Evolutionary conservation across 768 basidiomycete genomes (phyloP), one percentile per base, ranked within the genome.

Genomic region (Amanita molliuscula): DNA sequence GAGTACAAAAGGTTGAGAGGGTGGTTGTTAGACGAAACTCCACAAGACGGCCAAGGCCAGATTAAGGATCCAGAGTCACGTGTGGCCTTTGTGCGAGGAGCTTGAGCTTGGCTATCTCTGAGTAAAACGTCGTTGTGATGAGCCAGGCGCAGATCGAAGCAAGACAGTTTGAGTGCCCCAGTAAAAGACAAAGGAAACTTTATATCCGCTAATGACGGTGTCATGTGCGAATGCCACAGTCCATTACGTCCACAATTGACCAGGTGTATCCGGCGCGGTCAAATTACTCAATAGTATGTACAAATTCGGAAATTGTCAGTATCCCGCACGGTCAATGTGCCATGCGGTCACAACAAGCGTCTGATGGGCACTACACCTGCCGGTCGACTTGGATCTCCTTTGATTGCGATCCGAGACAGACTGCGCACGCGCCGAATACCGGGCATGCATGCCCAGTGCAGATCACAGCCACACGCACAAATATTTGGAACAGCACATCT

Each of bases 1-100:
- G 43, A 55, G 54, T 55, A 50, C 52, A 58, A 54, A 56, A 57
- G 53, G 56, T 46, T 54, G 56, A 50, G 53, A 56, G 51, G 53
- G 48, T 50, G 40, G 52, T 29, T 46, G 29, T 40, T 37, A 52
- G 55, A 49, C 48, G 37, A 49, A 49, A 49, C 48, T 46, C 33
- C 11, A 20, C 48, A n/a, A 44, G 49, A 44, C 49, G n/a, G 23
- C 16, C 28, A n/a, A 18, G 16, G 28, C 28, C n/a, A 50, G 41
- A 44, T 43, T 28, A 41, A 40, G 48, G 20, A 35, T 31, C 20
- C 38, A 15, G 31, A 21, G 41, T 50, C 49, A 50, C 49, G 49
- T 50, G 49, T 21, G 18, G 28, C n/a, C 20, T n/a, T 25, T 18
- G 13, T 18, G 25, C 16, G 7, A 25, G 23, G 40, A 23, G 42